Evolutionary conservation across 345 rosid genomes (phyloP).

Genomic region (Kandelia obovata): DNA sequence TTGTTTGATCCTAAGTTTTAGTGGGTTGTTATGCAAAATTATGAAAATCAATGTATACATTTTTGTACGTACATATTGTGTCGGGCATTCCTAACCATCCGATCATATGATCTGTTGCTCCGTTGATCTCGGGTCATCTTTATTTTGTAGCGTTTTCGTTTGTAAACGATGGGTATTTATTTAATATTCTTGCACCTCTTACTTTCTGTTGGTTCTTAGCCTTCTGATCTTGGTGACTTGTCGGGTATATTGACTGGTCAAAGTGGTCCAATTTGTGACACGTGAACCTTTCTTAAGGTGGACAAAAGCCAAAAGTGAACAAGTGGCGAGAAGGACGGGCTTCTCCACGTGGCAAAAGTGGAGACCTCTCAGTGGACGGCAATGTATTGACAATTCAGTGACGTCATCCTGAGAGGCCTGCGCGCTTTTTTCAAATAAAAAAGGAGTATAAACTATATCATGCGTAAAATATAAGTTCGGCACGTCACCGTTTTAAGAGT

Average conservation of each 20-base stretch:
- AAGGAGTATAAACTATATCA: too few relatives aligned
- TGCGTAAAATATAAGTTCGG: too few relatives aligned
- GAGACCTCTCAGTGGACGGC: slow-evolving; percentile 27
- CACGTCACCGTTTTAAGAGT: too few relatives aligned
- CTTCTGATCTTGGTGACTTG: slow-evolving; percentile 22
- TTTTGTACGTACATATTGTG: not conserved
- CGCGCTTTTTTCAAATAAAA: too few relatives aligned
- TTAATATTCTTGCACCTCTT: not conserved
- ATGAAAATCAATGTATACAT: not conserved
- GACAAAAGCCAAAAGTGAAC: slow-evolving; percentile 8
- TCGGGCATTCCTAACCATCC: slow-evolving; percentile 10
- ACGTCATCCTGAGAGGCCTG: slow-evolving; percentile 18
- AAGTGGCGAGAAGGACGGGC: slow-evolving; percentile 28
- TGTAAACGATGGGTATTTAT: not conserved
- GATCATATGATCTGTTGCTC: slow-evolving; percentile 13
- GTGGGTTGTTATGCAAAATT: not conserved
- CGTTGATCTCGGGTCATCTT: slow-evolving; percentile 10
- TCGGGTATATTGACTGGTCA: slow-evolving; percentile 24
- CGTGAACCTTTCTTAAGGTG: slow-evolving; percentile 20
- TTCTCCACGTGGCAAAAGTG: slow-evolving; percentile 31
- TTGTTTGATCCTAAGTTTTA: not conserved
- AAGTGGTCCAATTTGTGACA: slow-evolving; percentile 12
- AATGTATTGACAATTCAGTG: slow-evolving; percentile 31
- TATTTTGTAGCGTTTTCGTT: not conserved
- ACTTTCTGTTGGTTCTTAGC: slow-evolving; percentile 9